Base-by-base conservation (phyloP, 2,329 filamentous ascomycete species). In the Stagonosporopsis tanaceti region DNA sequence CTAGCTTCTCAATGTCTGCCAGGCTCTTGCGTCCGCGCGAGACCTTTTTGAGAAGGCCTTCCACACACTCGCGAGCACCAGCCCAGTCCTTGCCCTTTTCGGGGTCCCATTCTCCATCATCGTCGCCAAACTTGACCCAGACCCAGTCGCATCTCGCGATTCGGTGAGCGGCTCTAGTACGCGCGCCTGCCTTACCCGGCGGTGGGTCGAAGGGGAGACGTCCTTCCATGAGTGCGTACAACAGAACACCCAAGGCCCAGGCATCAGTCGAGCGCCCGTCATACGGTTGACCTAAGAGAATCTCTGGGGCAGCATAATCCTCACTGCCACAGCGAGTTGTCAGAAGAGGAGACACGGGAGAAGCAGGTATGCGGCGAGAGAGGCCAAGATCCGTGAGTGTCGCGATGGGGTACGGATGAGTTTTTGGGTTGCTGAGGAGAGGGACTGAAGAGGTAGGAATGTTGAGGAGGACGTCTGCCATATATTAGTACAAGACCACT, bases 111-210 rank as follows among this genome's bases (percentile, higher is more conserved):
- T 97, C 92, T 34, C 92, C 93, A 53, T 96, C 91, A 11, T 89
- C 87, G 55, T 93, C 89, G 1, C 88, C 92, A 72, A 90, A 97
- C 59, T 90, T 87, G 60, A 92, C 88, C 95, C 95, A 99, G 45
- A 90, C 87, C 95, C 95, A 99, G 73, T 99, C 95, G 47, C 93
- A 91, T 34, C 95, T 85, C 2, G 95, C 95, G 60, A 99, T 98
- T n/a, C 93, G 89, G 74, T 99, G 95, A 50, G 90, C 94, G 0
- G 92, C 94, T 53, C 92, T 84, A 66, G 90, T 79, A 15, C 93
- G 67, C 83, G 84, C 92, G 85, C 25, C 92, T 45, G 87, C 89
- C 67, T 91, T 90, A 15, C 90, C 89, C 0, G 94, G 93, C 5
- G 91, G 86, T 0, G 93, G 91, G 72, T 99, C 95, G 67, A 99